These are phyloP conservation scores for Acanthamoeba culbertsoni DNA, from an alignment of 208 protist genomes.

Conservation along the genomic window DNA sequence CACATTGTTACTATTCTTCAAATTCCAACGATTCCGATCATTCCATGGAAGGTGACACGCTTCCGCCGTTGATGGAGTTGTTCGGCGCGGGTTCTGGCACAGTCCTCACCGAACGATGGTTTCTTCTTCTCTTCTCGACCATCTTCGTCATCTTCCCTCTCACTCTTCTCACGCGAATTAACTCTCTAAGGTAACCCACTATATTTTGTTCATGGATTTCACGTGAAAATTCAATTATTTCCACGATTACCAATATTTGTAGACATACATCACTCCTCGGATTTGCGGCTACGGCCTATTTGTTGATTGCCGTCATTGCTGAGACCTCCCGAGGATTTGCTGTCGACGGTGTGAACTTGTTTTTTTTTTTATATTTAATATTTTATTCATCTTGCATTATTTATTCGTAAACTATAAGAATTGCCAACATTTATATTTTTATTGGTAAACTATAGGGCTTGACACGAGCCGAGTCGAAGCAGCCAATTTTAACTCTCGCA, in stretches of 20 bases:
- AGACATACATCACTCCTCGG: slow-evolving; percentile 30
- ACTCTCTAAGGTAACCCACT: slow-evolving; percentile 14
- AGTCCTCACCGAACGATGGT: neutral
- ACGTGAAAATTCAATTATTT: neutral
- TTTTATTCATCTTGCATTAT: too few relatives aligned
- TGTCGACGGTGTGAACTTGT: neutral
- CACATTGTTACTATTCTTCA: neutral
- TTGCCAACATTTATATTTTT: neutral
- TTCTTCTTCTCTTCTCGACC: slow-evolving; percentile 22
- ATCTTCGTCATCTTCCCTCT: slow-evolving; percentile 48
- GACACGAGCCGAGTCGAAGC: neutral
- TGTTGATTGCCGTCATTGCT: neutral
- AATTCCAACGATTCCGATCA: neutral
- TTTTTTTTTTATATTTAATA: too few relatives aligned
- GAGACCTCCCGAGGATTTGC: neutral
- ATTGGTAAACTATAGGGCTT: neutral
- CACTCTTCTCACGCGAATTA: neutral
- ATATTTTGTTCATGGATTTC: neutral
- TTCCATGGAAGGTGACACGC: neutral
- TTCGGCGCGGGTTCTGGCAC: neutral
- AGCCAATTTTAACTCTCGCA: neutral
- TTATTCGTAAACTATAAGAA: too few relatives aligned
- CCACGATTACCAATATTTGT: neutral
- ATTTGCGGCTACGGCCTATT: slow-evolving; percentile 20
- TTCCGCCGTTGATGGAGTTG: slow-evolving; percentile 29